phyloP scores from a whole-genome alignment of 1,284 basidiomycete species.

The Pseudomicrostroma phylloplanum region DNA sequence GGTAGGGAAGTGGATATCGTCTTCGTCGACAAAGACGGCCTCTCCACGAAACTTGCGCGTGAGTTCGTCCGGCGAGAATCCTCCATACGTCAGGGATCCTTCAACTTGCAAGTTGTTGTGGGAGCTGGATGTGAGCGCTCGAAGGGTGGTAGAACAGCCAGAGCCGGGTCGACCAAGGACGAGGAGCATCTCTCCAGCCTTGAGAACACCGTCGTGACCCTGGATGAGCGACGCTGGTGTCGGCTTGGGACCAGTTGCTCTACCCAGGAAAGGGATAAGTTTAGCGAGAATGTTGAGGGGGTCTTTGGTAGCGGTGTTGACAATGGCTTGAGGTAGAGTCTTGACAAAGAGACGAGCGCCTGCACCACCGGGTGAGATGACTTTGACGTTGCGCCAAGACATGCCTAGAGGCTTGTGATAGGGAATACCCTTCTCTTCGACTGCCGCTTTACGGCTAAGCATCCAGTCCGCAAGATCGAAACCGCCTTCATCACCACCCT shows the following conservation, averaged over 20 bases:
- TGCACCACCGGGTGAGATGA: conserved; percentile 27
- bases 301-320: conserved; percentile 32
- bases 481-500: conserved; percentile 11
- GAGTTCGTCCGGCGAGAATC: conserved; percentile 25
- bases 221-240: conserved; percentile 24
- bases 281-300: conserved; percentile 29
- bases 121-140: conserved; percentile 31
- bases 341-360: conserved; percentile 38
- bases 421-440: conserved; percentile 26
- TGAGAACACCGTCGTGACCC: conserved; percentile 27
- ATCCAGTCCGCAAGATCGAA: conserved; percentile 37
- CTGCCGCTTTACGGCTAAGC: conserved; percentile 21
- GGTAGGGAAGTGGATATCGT: conserved; percentile 39
- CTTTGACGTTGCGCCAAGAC: conserved; percentile 31
- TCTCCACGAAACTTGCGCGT: conserved; percentile 30
- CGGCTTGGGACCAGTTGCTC: conserved; percentile 20
- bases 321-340: conserved; percentile 32
- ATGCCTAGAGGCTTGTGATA: conserved; percentile 35
- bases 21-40: conserved; percentile 26
- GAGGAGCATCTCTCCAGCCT: conserved; percentile 40
- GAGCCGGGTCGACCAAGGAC: conserved; percentile 40
- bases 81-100: conserved; percentile 37
- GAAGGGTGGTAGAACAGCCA: conserved; percentile 33
- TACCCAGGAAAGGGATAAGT: conserved; percentile 23
- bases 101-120: conserved; percentile 21